phyloP scores from a whole-genome alignment of 2,329 filamentous ascomycete species.

The Aspergillus luchuensis region DNA sequence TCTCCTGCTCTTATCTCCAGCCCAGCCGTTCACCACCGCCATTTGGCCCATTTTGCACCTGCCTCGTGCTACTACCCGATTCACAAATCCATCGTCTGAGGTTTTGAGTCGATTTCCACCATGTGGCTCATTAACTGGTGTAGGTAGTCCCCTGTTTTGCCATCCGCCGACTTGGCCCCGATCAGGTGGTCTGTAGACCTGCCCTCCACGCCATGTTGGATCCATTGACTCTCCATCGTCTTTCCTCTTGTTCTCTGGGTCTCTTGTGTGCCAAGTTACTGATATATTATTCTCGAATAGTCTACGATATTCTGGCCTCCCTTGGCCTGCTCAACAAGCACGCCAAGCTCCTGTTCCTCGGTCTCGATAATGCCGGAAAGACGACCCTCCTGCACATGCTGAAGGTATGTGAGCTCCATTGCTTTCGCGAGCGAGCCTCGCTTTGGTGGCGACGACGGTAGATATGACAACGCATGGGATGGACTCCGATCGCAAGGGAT shows the following conservation, averaged over 20 bases:
- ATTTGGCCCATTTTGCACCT: slow-evolving; percentile 12
- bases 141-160: slow-evolving; percentile 51
- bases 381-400: slow-evolving; percentile 93
- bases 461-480: slow-evolving; percentile 3
- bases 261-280: neutral
- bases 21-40: slow-evolving; percentile 19
- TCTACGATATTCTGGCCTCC: slow-evolving; percentile 86
- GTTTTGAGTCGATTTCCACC: slow-evolving; percentile 23
- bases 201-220: neutral
- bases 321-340: slow-evolving; percentile 93
- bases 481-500: neutral
- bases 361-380: slow-evolving; percentile 92
- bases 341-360: slow-evolving; percentile 90
- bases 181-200: slow-evolving; percentile 10
- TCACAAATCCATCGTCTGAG: slow-evolving; percentile 5
- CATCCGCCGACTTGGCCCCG: slow-evolving; percentile 9
- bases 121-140: slow-evolving; percentile 99
- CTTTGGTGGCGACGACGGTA: neutral
- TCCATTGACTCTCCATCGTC: neutral
- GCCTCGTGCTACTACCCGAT: neutral
- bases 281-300: slow-evolving; percentile 47
- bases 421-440: neutral
- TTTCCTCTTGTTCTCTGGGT: neutral
- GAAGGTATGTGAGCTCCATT: slow-evolving; percentile 66
- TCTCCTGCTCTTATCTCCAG: slow-evolving; percentile 27